Evolutionary conservation across 257 asterid genomes (phyloP).

Genomic region (Rhazya stricta): DNA sequence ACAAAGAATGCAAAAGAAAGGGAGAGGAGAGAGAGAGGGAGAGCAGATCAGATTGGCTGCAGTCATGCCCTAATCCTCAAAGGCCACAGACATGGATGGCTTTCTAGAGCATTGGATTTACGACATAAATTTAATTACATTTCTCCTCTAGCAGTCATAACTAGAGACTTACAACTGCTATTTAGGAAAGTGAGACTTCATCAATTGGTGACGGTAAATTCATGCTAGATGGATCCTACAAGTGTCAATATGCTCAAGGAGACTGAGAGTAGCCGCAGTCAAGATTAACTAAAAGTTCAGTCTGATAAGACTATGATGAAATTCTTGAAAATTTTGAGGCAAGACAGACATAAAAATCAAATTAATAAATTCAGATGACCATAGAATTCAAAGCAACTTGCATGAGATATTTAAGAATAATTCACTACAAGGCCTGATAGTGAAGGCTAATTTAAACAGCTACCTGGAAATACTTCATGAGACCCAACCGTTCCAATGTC

Average conservation of each 20-base stretch:
- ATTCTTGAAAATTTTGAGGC: not conserved
- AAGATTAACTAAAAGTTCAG: not conserved
- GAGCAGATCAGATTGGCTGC: constrained; percentile 25
- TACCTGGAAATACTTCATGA: constrained; percentile 81
- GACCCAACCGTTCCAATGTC: constrained; percentile 71
- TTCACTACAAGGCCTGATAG: not conserved
- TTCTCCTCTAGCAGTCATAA: not conserved
- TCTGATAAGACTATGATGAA: not conserved
- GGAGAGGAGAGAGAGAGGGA: not conserved
- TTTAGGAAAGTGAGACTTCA: not conserved
- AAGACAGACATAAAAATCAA: not conserved
- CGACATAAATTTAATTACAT: not conserved
- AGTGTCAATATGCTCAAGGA: not conserved
- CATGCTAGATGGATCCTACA: not conserved
- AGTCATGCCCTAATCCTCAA: constrained; percentile 60
- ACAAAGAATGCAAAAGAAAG: not conserved
- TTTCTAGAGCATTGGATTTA: constrained; percentile 22
- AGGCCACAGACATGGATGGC: constrained; percentile 70
- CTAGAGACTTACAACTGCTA: not conserved
- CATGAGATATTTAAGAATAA: not conserved
- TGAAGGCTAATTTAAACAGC: constrained; percentile 15
- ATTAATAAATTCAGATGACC: not conserved
- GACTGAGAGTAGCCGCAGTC: not conserved
- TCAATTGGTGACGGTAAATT: not conserved
- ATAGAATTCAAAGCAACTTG: too few species aligned